Percentiles rank a stretch among this genome's conserved stretches.
phyloP scores from a whole-genome alignment of 2,329 filamentous ascomycete genomes.

The Microdochium trichocladiopsis region DNA sequence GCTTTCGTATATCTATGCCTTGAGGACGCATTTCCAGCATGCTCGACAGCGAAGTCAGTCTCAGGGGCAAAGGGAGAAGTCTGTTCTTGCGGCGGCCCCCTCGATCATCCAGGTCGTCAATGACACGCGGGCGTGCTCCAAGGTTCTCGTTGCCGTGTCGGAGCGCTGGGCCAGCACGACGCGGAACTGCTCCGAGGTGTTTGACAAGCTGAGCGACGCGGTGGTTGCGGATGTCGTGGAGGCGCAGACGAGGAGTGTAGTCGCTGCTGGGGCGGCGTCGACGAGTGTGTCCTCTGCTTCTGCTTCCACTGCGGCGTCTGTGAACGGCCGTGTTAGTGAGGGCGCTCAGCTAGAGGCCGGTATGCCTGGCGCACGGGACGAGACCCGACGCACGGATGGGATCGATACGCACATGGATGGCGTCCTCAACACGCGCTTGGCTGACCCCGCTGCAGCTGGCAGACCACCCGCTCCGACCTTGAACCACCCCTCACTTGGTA shows the following conservation, averaged over 20 bases:
- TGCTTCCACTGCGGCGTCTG: background rate
- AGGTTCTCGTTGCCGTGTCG: slow-evolving; percentile 33
- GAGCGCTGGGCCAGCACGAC: slow-evolving; percentile 30
- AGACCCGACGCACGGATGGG: slow-evolving; percentile 2
- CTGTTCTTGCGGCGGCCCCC: slow-evolving; percentile 21
- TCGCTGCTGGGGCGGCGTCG: background rate
- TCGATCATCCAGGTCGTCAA: slow-evolving; percentile 34
- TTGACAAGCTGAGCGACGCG: slow-evolving; percentile 33
- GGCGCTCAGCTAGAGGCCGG: background rate
- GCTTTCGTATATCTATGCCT: slow-evolving; percentile 32
- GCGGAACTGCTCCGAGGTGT: slow-evolving; percentile 32
- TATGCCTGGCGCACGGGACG: background rate
- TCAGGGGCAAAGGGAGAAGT: slow-evolving; percentile 2
- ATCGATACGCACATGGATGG: background rate
- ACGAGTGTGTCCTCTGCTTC: background rate
- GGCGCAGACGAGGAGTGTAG: slow-evolving; percentile 4
- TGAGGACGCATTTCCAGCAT: slow-evolving; percentile 29
- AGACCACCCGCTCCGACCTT: too few species aligned
- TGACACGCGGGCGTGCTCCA: slow-evolving; percentile 32
- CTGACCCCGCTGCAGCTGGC: too few species aligned
- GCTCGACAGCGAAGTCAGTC: slow-evolving; percentile 10
- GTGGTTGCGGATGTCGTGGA: slow-evolving; percentile 31
- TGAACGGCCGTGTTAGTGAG: background rate
- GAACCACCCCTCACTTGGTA: too few species aligned
- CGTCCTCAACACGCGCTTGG: background rate